Evolutionary conservation across 108 stramenopile genomes (phyloP).

Genomic region (Nannochloropsis gaditana): DNA sequence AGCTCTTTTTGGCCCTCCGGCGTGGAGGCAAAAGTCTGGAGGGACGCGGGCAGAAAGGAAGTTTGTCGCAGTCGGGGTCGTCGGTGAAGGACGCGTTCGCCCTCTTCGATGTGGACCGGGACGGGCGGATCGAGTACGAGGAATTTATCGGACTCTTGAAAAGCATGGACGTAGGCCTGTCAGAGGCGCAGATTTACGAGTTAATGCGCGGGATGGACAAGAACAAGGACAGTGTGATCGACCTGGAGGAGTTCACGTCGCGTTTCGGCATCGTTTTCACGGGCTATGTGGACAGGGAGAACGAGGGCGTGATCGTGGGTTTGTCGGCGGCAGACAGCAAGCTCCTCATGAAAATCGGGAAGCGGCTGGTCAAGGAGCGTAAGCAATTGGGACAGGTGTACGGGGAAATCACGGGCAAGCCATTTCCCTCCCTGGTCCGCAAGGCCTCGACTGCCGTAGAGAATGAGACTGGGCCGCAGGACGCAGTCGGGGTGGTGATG

Average conservation of each 20-base stretch:
- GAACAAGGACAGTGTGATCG: constrained; percentile 54
- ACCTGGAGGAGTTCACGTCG: constrained; percentile 53
- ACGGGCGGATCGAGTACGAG: constrained; percentile 54
- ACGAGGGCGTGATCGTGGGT: constrained; percentile 2
- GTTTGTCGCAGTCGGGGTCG: background rate
- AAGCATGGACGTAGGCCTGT: constrained; percentile 54
- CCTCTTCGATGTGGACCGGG: constrained; percentile 52
- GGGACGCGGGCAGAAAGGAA: background rate
- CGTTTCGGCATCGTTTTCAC: constrained; percentile 55
- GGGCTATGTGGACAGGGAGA: constrained; percentile 30
- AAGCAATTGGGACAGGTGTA: background rate
- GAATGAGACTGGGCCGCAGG: constrained; percentile 24
- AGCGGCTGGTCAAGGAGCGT: background rate
- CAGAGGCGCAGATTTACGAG: constrained; percentile 55
- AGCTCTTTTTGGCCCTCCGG: constrained; percentile 52
- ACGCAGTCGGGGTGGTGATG: background rate
- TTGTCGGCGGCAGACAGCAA: background rate
- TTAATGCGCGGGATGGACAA: constrained; percentile 59
- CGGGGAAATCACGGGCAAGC: background rate
- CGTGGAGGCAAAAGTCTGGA: constrained; percentile 26
- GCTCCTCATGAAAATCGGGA: background rate
- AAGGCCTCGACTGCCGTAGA: constrained; percentile 22
- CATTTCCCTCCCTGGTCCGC: background rate
- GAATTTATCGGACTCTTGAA: constrained; percentile 55
- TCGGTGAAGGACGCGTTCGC: background rate